Conservation (phyloP, 225 moss, liverwort and hornwort species). For the Neckera pumila region DNA sequence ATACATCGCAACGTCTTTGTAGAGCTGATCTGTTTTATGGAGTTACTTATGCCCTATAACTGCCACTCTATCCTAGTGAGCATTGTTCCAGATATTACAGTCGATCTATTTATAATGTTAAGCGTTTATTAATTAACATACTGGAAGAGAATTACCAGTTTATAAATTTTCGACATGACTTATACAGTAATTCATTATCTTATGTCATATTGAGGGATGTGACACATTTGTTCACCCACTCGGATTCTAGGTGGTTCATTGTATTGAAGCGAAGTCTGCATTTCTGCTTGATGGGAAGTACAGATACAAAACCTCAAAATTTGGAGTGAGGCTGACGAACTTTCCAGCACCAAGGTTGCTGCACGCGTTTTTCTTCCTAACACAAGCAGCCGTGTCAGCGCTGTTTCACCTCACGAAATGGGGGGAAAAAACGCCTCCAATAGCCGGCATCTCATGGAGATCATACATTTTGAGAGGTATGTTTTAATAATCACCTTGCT, state of each 20-base stretch:
- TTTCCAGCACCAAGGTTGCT: conserved; percentile 48
- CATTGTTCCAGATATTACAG: neutral
- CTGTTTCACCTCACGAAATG: conserved; percentile 29
- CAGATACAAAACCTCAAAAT: conserved; percentile 26
- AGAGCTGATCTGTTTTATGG: neutral
- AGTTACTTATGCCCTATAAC: neutral
- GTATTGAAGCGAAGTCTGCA: neutral
- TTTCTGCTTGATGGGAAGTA: neutral
- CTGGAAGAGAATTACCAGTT: neutral
- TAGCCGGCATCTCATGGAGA: conserved; percentile 28
- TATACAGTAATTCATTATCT: neutral
- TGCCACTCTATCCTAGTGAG: neutral
- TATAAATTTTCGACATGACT: neutral
- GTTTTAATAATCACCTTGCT: neutral
- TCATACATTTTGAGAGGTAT: conserved; percentile 32
- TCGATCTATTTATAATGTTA: neutral
- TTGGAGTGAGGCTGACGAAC: conserved; percentile 15
- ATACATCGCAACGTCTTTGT: neutral
- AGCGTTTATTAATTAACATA: neutral
- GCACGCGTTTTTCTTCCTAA: conserved; percentile 28
- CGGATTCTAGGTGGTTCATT: neutral
- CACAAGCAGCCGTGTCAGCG: conserved; percentile 21
- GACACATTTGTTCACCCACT: neutral
- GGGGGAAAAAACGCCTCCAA: conserved; percentile 19
- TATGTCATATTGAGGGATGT: neutral